A percentile compares a stretch with the other conserved stretches of the same genome.
Evolutionary conservation across 31 red algal species (phyloP).

Genomic region (Odonthalia washingtoniensis): DNA sequence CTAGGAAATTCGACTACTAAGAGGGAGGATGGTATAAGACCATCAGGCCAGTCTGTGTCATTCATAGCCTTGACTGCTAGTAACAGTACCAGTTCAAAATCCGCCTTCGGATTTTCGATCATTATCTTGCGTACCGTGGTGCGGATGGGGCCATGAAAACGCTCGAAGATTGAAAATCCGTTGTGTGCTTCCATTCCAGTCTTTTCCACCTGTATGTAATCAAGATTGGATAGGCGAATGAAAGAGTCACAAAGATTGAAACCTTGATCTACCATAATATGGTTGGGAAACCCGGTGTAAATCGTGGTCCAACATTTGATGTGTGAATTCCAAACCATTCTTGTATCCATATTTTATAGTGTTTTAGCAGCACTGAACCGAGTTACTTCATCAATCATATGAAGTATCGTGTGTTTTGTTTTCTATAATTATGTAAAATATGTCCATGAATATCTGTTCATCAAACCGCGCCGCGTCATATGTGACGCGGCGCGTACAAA

Average conservation of each 20-base stretch:
- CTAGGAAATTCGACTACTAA: constrained; percentile 29
- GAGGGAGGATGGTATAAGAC: constrained; percentile 27
- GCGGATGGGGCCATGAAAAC: constrained; percentile 36
- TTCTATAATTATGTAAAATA: constrained; percentile 30
- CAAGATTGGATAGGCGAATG: neutral
- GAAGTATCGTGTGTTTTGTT: constrained; percentile 39
- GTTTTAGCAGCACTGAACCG: constrained; percentile 19
- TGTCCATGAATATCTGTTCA: constrained; percentile 34
- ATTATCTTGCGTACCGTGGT: constrained; percentile 45
- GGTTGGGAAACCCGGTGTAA: constrained; percentile 43
- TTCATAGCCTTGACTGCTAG: constrained; percentile 42
- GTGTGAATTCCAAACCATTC: neutral
- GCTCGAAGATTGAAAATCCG: constrained; percentile 21
- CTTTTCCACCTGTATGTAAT: neutral
- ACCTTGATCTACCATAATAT: constrained; percentile 43
- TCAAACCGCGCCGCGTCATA: constrained; percentile 18
- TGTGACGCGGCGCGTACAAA: too few species aligned
- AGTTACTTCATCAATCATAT: constrained; percentile 43
- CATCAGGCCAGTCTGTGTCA: constrained; percentile 36
- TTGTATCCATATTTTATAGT: neutral
- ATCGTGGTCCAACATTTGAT: constrained; percentile 37
- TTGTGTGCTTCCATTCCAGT: constrained; percentile 44
- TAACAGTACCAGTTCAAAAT: neutral
- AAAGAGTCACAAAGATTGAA: constrained; percentile 22
- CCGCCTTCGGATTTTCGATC: constrained; percentile 2